Percentiles rank a stretch among this genome's conserved stretches.
phyloP scores from a whole-genome alignment of 139 green algal genomes.

The Picochlorum sp. region DNA sequence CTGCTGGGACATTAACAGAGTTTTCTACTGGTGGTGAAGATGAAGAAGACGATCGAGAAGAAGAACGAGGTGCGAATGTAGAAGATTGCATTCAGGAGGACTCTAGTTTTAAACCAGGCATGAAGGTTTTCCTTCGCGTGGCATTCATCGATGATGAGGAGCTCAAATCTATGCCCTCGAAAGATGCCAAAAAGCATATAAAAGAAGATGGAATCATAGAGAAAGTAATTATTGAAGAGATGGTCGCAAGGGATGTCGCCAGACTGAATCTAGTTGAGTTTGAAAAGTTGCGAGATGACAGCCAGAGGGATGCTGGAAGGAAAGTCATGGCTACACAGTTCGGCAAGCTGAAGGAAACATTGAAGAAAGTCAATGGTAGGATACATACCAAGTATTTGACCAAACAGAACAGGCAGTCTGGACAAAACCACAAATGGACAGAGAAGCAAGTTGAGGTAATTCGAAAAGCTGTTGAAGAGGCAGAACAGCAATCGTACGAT shows the following conservation, averaged over 20 bases:
- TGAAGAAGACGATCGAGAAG: not conserved
- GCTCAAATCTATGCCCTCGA: not conserved
- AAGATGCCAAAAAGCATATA: not conserved
- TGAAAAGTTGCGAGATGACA: not conserved
- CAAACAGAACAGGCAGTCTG: not conserved
- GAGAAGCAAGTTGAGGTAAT: not conserved
- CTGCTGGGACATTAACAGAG: too few species aligned
- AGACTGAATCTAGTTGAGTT: not conserved
- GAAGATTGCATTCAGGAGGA: not conserved
- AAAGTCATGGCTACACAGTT: not conserved
- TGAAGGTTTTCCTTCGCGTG: not conserved
- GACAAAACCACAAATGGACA: not conserved
- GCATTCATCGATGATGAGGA: not conserved
- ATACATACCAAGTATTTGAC: not conserved
- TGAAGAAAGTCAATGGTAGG: not conserved
- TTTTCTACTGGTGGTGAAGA: not conserved
- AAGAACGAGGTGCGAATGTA: not conserved
- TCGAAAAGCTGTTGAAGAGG: not conserved
- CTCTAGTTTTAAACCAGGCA: not conserved
- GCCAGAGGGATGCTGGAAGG: not conserved
- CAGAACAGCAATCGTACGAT: not conserved
- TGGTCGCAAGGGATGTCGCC: not conserved
- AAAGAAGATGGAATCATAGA: not conserved
- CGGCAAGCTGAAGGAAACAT: not conserved
- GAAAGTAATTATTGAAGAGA: slow-evolving; percentile 3